Evolutionary conservation across 768 basidiomycete genomes (phyloP), one percentile per base, ranked within the genome.

Genomic region (Erythrobasidium yunnanense): DNA sequence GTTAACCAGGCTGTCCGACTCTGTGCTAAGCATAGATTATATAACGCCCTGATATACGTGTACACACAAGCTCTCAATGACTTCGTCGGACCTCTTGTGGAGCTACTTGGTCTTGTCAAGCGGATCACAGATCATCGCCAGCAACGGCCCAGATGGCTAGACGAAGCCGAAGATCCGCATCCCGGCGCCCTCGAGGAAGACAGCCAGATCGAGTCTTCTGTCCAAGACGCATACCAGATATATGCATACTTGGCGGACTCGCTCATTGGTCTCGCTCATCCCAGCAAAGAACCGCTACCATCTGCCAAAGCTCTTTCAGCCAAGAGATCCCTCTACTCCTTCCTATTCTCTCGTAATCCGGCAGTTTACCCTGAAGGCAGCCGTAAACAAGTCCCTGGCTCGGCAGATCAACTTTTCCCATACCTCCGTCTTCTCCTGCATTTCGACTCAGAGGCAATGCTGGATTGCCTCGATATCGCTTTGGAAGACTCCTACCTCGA

Each of bases 401-500:
- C 75, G 80, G 11, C 15, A 49, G 90, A 91, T 73, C 87, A 86
- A 34, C 86, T 89, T 0, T 95, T 91, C 72, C 93, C 91, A 1
- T 95, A 97, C 71, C 82, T 86, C 27, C 84, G 87, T 5, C 79
- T 88, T 13, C 78, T 97, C 1, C 81, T 97, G 5, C 83, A 81
- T 5, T 93, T 92, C 73, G 91, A 97, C 73, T 82, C 93, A 8
- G 95, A 99, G 76, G 87, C 90, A 0, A 87, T 92, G 74, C 83
- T 99, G 8, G 90, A 99, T 74, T 84, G 87, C 1, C 80, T 99
- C 68, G 95, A 99, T 75, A 84, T 91, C 66, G 90, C 88, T 0
- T 93, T 97, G 70, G 95, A 99, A 75, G 91, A 96, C 70, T 76
- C 85, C 1, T 93, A 87, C 77, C 82, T 96, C 32, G 90, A 92